phyloP scores from a whole-genome alignment of 257 asterid genomes.

The Solanum peruvianum region DNA sequence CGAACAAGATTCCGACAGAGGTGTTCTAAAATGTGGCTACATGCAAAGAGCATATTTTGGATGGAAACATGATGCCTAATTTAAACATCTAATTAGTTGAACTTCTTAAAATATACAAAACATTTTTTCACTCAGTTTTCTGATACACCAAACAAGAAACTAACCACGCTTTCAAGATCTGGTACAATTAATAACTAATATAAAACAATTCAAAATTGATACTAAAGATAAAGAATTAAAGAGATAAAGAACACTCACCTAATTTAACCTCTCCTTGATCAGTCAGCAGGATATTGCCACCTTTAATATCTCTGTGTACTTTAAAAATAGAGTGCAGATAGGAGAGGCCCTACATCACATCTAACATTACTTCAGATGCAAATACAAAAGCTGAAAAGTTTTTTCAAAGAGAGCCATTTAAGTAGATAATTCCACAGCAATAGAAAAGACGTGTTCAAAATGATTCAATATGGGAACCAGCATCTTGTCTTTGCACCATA shows the following conservation, averaged over 20 bases:
- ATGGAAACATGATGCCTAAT: not conserved
- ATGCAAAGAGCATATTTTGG: not conserved
- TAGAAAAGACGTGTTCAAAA: not conserved
- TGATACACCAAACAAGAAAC: not conserved
- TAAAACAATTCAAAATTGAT: not conserved
- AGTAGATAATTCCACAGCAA: not conserved
- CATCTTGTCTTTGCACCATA: not conserved
- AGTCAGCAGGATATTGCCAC: slow-evolving; percentile 90
- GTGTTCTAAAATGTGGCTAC: not conserved
- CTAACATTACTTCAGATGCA: slow-evolving; percentile 12
- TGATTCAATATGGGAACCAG: not conserved
- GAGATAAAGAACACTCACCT: slow-evolving; percentile 45
- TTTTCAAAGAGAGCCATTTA: not conserved
- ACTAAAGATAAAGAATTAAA: not conserved
- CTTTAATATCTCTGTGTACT: slow-evolving; percentile 98
- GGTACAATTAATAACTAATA: not conserved
- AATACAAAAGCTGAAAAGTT: not conserved
- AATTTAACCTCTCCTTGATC: slow-evolving; percentile 98
- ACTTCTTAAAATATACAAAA: not conserved
- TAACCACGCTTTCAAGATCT: not conserved
- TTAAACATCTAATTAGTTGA: not conserved
- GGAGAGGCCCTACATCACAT: slow-evolving; percentile 66
- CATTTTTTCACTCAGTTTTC: not conserved
- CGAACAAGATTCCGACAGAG: not conserved
- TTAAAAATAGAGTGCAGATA: slow-evolving; percentile 96